These are phyloP conservation scores for Colletotrichum zoysiae DNA, from an alignment of 2,329 filamentous ascomycete species.

Conservation along the genomic window DNA sequence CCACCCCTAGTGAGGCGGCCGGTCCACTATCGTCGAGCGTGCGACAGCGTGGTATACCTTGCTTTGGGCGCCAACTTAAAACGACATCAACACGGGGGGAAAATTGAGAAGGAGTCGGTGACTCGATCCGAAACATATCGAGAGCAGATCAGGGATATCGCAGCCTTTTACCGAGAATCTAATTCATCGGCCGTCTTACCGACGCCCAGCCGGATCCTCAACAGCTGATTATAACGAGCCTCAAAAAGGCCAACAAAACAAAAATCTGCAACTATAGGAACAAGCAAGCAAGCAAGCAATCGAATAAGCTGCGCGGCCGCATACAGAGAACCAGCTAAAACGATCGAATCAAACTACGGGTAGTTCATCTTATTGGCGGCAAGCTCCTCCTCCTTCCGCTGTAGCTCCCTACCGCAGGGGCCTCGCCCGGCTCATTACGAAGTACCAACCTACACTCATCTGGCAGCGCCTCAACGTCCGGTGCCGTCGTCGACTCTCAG, in stretches of 20 bases:
- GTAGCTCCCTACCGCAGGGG: background rate
- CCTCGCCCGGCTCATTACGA: background rate
- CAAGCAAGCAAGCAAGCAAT: background rate
- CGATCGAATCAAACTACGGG: conserved; percentile 26
- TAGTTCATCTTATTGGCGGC: conserved; percentile 6
- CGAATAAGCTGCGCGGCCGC: background rate
- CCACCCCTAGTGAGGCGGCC: conserved; percentile 3
- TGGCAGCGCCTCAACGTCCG: background rate
- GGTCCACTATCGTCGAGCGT: conserved; percentile 13
- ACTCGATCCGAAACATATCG: conserved; percentile 28
- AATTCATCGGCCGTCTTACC: background rate
- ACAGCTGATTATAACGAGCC: background rate
- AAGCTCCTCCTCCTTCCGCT: background rate
- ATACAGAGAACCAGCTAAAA: background rate
- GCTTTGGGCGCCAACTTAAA: conserved; percentile 34
- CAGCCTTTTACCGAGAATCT: background rate
- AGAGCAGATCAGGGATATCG: conserved; percentile 1
- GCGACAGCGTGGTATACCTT: conserved; percentile 32
- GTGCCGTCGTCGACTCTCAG: background rate
- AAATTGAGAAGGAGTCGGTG: conserved; percentile 10
- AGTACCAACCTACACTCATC: background rate
- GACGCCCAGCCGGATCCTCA: background rate
- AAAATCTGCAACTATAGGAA: background rate
- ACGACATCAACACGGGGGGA: conserved; percentile 26
- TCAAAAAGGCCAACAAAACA: conserved; percentile 16